A percentile compares a stretch with the other conserved stretches of the same genome.
These are phyloP conservation scores for Fragaria vesca DNA, from an alignment of 306 rosid species.

Conservation along the genomic window DNA sequence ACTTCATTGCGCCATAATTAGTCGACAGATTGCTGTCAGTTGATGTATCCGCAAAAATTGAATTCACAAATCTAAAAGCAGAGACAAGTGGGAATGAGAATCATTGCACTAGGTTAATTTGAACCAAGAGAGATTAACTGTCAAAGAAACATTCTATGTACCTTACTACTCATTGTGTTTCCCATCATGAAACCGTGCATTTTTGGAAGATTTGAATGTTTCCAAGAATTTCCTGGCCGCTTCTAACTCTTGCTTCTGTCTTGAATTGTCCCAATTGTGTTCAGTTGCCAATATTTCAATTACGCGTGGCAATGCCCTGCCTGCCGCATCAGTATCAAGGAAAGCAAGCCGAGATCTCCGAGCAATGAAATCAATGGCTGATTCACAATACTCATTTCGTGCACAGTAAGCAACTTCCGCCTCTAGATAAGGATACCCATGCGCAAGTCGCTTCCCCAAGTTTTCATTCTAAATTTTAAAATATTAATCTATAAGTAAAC, in stretches of 20 bases:
- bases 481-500: slow-evolving; percentile 13
- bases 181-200: slow-evolving; percentile 90
- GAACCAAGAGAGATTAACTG: neutral
- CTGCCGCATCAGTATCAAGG: slow-evolving; percentile 95
- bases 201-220: slow-evolving; percentile 85
- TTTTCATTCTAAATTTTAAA: slow-evolving; percentile 58
- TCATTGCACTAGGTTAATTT: neutral
- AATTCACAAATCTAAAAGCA: slow-evolving; percentile 10
- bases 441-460: slow-evolving; percentile 94
- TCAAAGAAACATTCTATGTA: neutral
- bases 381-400: slow-evolving; percentile 90
- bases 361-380: slow-evolving; percentile 93
- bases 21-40: slow-evolving; percentile 1
- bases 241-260: slow-evolving; percentile 69
- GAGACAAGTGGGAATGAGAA: neutral
- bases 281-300: slow-evolving; percentile 78
- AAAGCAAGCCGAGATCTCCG: slow-evolving; percentile 95
- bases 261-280: slow-evolving; percentile 81
- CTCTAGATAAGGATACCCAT: slow-evolving; percentile 91
- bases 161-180: slow-evolving; percentile 66
- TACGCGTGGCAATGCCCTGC: slow-evolving; percentile 78
- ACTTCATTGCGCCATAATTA: neutral
- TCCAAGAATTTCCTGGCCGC: slow-evolving; percentile 61
- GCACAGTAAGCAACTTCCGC: slow-evolving; percentile 99
- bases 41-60: neutral